These are phyloP conservation scores for Cutaneotrichosporon sp. DNA, from an alignment of 1,284 basidiomycete genomes.

Conservation along the genomic window DNA sequence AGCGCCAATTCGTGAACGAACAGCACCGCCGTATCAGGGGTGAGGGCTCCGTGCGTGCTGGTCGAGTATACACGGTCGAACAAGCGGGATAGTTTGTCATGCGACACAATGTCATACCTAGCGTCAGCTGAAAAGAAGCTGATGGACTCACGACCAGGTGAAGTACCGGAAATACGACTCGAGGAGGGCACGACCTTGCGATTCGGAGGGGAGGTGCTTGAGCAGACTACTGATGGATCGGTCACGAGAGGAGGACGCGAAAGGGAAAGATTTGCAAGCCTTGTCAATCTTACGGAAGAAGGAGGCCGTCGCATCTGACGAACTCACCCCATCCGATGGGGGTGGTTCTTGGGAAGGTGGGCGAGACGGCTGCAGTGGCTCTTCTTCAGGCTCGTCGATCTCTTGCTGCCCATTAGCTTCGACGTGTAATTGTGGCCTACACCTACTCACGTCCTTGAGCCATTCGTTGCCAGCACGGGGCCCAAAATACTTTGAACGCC, in stretches of 20 bases:
- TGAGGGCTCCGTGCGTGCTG: conserved; percentile 2
- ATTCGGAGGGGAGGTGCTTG: conserved; percentile 20
- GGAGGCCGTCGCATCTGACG: background rate
- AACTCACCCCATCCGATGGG: background rate
- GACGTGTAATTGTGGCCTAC: background rate
- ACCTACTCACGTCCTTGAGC: conserved; percentile 27
- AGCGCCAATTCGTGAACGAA: conserved; percentile 28
- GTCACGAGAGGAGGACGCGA: conserved; percentile 9
- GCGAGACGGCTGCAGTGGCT: background rate
- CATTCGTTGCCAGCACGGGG: conserved; percentile 32
- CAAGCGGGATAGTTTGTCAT: conserved; percentile 17
- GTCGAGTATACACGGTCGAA: conserved; percentile 10
- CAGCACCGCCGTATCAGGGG: conserved; percentile 2
- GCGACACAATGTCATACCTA: conserved; percentile 8
- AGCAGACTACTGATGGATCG: conserved; percentile 11
- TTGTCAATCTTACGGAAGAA: conserved; percentile 1
- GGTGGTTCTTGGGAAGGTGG: background rate
- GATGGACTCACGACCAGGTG: conserved; percentile 24
- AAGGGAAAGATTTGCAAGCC: conserved; percentile 14
- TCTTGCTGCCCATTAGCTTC: conserved; percentile 16
- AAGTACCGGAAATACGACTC: conserved; percentile 29
- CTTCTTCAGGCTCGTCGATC: conserved; percentile 7
- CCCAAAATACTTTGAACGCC: conserved; percentile 28
- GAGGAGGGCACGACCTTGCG: conserved; percentile 24
- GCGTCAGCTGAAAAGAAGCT: background rate